These are phyloP conservation scores for Lasiodiplodia theobromae DNA, from an alignment of 2,329 filamentous ascomycete genomes.

Conservation along the genomic window DNA sequence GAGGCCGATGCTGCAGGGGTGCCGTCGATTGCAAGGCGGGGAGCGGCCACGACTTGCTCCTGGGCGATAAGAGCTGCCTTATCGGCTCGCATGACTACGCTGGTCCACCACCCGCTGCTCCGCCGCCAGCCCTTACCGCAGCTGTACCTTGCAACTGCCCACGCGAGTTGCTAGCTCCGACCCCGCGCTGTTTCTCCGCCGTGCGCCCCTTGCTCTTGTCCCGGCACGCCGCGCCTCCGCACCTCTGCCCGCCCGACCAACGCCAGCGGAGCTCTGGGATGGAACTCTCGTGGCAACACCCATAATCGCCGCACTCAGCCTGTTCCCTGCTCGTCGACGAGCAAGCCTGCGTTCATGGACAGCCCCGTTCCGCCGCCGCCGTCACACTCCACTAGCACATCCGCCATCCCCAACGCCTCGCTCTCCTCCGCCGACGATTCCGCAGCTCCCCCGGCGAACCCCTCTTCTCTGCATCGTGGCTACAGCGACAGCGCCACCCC, in stretches of 20 bases:
- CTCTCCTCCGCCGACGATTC: constrained; percentile 9
- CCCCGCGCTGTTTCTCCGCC: not conserved
- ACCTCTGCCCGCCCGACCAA: constrained; percentile 4
- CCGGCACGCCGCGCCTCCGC: constrained; percentile 1
- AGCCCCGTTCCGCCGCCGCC: constrained; percentile 8
- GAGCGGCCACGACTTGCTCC: constrained; percentile 10
- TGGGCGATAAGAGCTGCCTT: constrained; percentile 16
- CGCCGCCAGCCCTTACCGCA: constrained; percentile 19
- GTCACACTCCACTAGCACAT: constrained; percentile 4
- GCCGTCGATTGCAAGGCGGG: not conserved
- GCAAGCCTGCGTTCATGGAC: constrained; percentile 22
- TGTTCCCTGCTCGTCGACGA: constrained; percentile 3
- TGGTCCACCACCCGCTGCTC: constrained; percentile 6
- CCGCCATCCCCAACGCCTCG: constrained; percentile 18
- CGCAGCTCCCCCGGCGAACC: not conserved
- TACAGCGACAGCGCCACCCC: constrained; percentile 19
- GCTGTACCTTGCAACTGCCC: constrained; percentile 12
- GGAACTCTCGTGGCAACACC: constrained; percentile 12
- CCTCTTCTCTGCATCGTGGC: constrained; percentile 18
- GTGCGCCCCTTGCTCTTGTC: not conserved
- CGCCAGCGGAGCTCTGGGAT: constrained; percentile 15
- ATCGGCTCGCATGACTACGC: constrained; percentile 17
- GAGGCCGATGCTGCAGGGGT: not conserved
- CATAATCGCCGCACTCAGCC: not conserved
- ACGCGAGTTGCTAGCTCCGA: not conserved